Conservation (phyloP, 2,329 filamentous ascomycete species). For the Orbilia quercus region DNA sequence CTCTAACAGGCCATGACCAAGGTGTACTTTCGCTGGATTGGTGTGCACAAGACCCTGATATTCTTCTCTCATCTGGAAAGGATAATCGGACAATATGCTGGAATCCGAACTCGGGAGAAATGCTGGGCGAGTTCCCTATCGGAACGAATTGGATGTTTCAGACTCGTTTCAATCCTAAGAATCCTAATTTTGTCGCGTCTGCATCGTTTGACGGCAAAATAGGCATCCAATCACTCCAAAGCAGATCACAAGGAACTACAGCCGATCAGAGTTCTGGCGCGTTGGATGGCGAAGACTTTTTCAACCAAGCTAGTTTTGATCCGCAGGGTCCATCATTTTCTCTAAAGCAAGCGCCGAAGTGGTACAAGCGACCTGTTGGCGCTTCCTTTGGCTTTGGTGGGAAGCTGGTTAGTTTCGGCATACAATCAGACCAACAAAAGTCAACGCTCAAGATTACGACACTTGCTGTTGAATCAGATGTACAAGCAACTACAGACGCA, state of each 20-base stretch:
- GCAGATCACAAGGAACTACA: slow-evolving; percentile 70
- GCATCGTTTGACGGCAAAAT: slow-evolving; percentile 98
- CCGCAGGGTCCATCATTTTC: slow-evolving; percentile 92
- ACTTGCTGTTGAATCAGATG: slow-evolving; percentile 87
- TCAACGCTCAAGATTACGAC: slow-evolving; percentile 85
- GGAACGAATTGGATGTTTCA: slow-evolving; percentile 99
- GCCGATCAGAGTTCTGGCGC: slow-evolving; percentile 71
- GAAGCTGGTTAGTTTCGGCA: slow-evolving; percentile 81
- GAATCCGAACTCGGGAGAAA: slow-evolving; percentile 92
- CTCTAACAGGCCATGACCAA: slow-evolving; percentile 89
- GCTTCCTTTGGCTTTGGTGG: slow-evolving; percentile 96
- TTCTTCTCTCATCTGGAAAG: slow-evolving; percentile 93
- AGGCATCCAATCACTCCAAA: slow-evolving; percentile 88
- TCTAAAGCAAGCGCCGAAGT: slow-evolving; percentile 84
- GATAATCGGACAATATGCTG: slow-evolving; percentile 95
- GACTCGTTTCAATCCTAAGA: slow-evolving; percentile 91
- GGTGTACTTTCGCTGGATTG: slow-evolving; percentile 93
- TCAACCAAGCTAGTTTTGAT: slow-evolving; percentile 89
- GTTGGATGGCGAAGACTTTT: slow-evolving; percentile 94
- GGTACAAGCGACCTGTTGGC: slow-evolving; percentile 85
- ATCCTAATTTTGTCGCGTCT: slow-evolving; percentile 90
- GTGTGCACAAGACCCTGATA: slow-evolving; percentile 89
- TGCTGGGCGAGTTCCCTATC: slow-evolving; percentile 91
- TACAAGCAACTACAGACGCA: slow-evolving; percentile 83
- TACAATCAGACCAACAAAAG: slow-evolving; percentile 72